These are phyloP conservation scores for Colletotrichum ledebouriae DNA, from an alignment of 2,329 filamentous ascomycete genomes.

Conservation along the genomic window DNA sequence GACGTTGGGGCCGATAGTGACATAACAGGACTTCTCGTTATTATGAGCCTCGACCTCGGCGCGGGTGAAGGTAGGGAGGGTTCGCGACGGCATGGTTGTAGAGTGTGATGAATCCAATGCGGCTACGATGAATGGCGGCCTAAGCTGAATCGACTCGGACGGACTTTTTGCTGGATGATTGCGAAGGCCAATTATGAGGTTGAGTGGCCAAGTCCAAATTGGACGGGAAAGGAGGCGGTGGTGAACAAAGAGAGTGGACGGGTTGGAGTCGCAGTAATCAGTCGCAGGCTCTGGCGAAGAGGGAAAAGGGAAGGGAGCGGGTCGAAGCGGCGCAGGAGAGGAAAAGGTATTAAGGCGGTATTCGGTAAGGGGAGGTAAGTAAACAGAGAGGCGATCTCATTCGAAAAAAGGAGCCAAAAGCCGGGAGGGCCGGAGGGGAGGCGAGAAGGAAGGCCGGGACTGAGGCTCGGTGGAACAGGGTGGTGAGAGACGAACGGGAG, in stretches of 20 bases:
- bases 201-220: constrained; percentile 23
- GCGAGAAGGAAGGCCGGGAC: constrained; percentile 27
- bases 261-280: constrained; percentile 31
- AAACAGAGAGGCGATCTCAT: constrained; percentile 29
- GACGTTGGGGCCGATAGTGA: constrained; percentile 89
- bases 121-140: constrained; percentile 40
- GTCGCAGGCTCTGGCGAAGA: constrained; percentile 29
- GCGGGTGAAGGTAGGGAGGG: constrained; percentile 84
- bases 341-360: constrained; percentile 31
- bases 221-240: constrained; percentile 18
- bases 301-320: neutral
- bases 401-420: constrained; percentile 35
- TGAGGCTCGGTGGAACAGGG: constrained; percentile 34
- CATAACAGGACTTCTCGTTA: constrained; percentile 87
- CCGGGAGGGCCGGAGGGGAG: constrained; percentile 39
- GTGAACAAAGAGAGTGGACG: constrained; percentile 38
- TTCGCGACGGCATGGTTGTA: constrained; percentile 78
- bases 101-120: constrained; percentile 12
- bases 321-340: constrained; percentile 12
- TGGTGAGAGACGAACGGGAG: constrained; percentile 35
- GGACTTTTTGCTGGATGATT: neutral
- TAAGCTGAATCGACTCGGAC: constrained; percentile 16
- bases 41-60: constrained; percentile 88
- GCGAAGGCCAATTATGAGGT: constrained; percentile 17
- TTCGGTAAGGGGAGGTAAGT: neutral